Conservation (phyloP, 2,329 filamentous ascomycete genomes). For the Dendrostoma leiphaemia region DNA sequence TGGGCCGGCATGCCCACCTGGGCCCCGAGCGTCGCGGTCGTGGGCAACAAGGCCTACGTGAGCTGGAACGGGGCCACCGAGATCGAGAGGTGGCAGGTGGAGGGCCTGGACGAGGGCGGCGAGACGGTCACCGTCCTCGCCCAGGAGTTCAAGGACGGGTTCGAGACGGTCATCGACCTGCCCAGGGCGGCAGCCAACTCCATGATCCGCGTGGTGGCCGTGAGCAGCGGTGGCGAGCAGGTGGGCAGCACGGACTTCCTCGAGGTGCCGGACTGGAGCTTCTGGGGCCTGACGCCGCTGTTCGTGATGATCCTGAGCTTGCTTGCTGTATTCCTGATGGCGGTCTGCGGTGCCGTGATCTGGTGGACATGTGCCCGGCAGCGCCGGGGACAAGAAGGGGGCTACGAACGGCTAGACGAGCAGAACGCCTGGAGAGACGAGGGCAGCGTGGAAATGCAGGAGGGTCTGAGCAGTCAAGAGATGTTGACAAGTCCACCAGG, state of each 20-base stretch:
- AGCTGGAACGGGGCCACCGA: slow-evolving; percentile 23
- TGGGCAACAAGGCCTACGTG: slow-evolving; percentile 15
- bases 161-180: slow-evolving; percentile 19
- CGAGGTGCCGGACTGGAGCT: slow-evolving; percentile 10
- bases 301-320: slow-evolving; percentile 6
- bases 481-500: too few relatives aligned
- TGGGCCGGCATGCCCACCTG: slow-evolving; percentile 18
- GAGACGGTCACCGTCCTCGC: slow-evolving; percentile 4
- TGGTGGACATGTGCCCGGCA: slow-evolving; percentile 13
- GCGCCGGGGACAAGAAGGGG: background rate
- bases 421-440: background rate
- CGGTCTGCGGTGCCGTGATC: slow-evolving; percentile 6
- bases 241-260: slow-evolving; percentile 12
- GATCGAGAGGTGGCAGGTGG: slow-evolving; percentile 19
- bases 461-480: background rate
- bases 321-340: background rate
- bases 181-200: slow-evolving; percentile 5
- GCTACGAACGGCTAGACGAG: slow-evolving; percentile 2
- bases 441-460: slow-evolving; percentile 1
- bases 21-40: slow-evolving; percentile 10
- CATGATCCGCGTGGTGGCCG: slow-evolving; percentile 11
- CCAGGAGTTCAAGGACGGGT: slow-evolving; percentile 16
- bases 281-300: slow-evolving; percentile 4
- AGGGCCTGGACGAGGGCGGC: slow-evolving; percentile 8
- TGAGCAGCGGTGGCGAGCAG: slow-evolving; percentile 5